Evolutionary conservation across 2,329 filamentous ascomycete species (phyloP), one percentile per base, ranked within the genome.

Genomic region (Pseudocercospora vitis): DNA sequence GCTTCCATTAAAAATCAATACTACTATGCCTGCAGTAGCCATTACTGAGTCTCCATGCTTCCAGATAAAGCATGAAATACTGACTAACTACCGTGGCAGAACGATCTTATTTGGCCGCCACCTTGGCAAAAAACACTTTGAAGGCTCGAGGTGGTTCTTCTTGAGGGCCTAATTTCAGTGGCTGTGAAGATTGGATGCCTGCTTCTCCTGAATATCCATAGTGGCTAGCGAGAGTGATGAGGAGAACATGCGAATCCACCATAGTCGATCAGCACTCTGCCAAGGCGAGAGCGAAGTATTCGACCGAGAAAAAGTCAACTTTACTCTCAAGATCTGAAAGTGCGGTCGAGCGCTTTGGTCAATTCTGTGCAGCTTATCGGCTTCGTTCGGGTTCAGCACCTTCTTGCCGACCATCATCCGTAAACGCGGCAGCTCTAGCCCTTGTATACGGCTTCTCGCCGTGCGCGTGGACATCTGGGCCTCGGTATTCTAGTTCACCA

Each of bases 341-440:
- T 70, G 26, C 70, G 63, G 31, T 49, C 67, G 7, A 55, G 59
- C 12, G 58, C 3, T 52, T 67, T 11, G 60, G 66, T 19, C 68
- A 73, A 58, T 71, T 71, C 48, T 65, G 63, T 9, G 65, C 65
- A 9, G 63, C 65, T n/a, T 44, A 64, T 68, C n/a, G 63, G 65
- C 23, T 60, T 69, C 14, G n/a, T 67, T 64, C 49, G 69, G 67
- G 0, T 70, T 69, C 45, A 64, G 64, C 21, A 63, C 62, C 2
- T 72, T 71, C 54, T 52, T 71, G 52, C 70, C 61, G 11, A 73
- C 70, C 35, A 73, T 68, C 66, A 67, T 62, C 66, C 66, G 7
- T 57, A 71, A 52, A 60, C 56, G 56, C 66, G 71, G 54, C 12
- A 44, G 44, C 31, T 40, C 44, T 23, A 21, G 16, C 18, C 16